Evolutionary conservation across 2,329 filamentous ascomycete species (phyloP), one percentile per base, ranked within the genome.

Genomic region (Cryphonectria carpinicola): DNA sequence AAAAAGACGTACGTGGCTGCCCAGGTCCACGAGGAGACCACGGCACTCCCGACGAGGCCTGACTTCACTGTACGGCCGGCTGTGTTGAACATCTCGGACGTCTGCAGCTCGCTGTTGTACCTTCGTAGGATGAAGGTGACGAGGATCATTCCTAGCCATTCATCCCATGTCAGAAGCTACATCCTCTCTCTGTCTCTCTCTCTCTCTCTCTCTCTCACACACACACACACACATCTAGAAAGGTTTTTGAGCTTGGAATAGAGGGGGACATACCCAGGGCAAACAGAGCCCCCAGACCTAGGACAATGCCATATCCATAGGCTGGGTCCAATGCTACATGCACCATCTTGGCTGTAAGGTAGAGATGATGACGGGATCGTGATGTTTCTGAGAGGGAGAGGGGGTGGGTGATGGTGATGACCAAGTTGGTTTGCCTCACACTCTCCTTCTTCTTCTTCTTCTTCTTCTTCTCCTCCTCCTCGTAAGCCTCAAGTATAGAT

Each of bases 1-100:
- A 1, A 41, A 43, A 17, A 43, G 4, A 96, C 85, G 1, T 95
- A 84, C 0, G 93, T 96, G 32, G 93, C 94, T 0, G 93, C 94
- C 94, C 94, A 97, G 0, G 94, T 97, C 94, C 95, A 97, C 6
- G 92, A 94, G 22, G 92, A 95, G 4, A 97, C 93, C n/a, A 97
- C 94, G 22, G 94, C 94, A 6, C 93, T 93, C 14, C 93, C 93
- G 0, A 97, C 93, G 19, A 97, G 85, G 60, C 94, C 95, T 11
- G 93, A 94, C 79, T 97, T 97, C 74, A 97, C 93, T 1, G 93
- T 94, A 73, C 95, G 87, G 25, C 94, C 94, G 65, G 94, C 94
- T 0, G 94, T 97, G 74, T 88, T 94, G 85, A 97, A 97, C 89
- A 94, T 96, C 82, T 97, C 94, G 0, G 92, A 95, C 0, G 95